phyloP scores from a whole-genome alignment of 805 yeast genomes.

The Ogataea philodendri region DNA sequence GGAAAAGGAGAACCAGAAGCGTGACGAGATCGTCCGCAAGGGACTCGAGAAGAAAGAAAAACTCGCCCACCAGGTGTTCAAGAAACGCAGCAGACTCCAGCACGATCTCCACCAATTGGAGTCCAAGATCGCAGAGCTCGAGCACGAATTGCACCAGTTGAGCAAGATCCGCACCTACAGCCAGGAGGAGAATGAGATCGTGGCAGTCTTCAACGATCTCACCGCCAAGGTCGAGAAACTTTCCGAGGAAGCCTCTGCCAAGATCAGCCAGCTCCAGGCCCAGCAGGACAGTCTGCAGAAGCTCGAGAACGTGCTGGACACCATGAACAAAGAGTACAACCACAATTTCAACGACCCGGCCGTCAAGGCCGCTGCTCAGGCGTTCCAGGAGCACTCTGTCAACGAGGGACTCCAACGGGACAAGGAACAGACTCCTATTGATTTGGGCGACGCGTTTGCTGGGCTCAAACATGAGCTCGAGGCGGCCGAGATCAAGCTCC shows the following conservation, averaged over 20 bases:
- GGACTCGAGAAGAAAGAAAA: constrained; percentile 38
- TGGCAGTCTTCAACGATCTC: constrained; percentile 10
- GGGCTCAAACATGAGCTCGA: no score
- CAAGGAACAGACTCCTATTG: constrained; percentile 1
- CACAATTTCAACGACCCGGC: constrained; percentile 85
- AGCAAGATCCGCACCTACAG: constrained; percentile 1
- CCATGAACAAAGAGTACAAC: constrained; percentile 60
- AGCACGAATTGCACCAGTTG: constrained; percentile 25
- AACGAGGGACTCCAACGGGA: constrained; percentile 35
- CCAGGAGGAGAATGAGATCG: constrained; percentile 8
- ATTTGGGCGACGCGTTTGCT: constrained; percentile 3
- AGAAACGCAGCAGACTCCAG: constrained; percentile 19
- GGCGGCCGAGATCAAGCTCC: constrained; percentile 5
- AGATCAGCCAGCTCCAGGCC: constrained; percentile 16
- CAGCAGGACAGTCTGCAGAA: constrained; percentile 21
- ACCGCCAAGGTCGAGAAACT: constrained; percentile 13
- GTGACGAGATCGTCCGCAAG: constrained; percentile 22
- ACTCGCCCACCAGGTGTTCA: constrained; percentile 32
- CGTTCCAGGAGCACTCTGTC: constrained; percentile 48
- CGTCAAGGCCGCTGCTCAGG: constrained; percentile 68
- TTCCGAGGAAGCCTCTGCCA: constrained; percentile 3
- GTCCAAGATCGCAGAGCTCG: constrained; percentile 23
- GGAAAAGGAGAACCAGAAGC: constrained; percentile 19
- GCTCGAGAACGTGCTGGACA: constrained; percentile 48
- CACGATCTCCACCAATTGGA: constrained; percentile 14